Evolutionary conservation across 352 stramenopile genomes (phyloP), one percentile per base, ranked within the genome.

Genomic region (Thraustochytrium sp.): DNA sequence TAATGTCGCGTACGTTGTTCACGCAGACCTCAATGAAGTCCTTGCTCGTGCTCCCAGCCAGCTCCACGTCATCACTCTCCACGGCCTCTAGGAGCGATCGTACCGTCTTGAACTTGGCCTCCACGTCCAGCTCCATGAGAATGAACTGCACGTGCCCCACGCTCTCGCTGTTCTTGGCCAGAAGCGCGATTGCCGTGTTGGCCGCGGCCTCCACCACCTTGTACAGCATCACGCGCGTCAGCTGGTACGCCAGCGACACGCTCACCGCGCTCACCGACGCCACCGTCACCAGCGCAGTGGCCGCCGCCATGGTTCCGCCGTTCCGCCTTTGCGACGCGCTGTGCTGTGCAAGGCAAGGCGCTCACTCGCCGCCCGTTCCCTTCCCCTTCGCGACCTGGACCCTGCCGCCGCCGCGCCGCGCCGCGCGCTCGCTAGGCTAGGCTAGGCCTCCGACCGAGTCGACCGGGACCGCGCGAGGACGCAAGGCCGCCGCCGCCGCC

Each of bases 71-170:
- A 34, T 80, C 68, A 21, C 37, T 31, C 36, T 80, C 68, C 4
- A 84, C 49, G 3, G 75, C 55, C 37, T 83, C 56, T 11, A 84
- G 42, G 0, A 84, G 62, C 11, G 75, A 84, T 16, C 59, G 36
- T 11, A 80, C 75, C 3, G 37, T 82, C 59, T 84, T 84, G 2
- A 84, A 56, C 34, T 84, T 84, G 55, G 75, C 75, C 75, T 84
- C 75, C 36, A 84, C 61, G 34, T 84, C 75, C 59, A 84, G 55
- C 49, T 84, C 75, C 75, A 84, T 84, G 3, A 84, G 29, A 26
- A 84, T 84, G 62, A 80, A 84, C 59, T 84, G 75, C 42, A 84
- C 68, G 23, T 46, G 42, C 4, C 68, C 68, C 31, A 80, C 53
- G 23, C 42, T 72, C 68, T 80, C 68, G 23, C 18, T 21, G 46